Percentiles rank a stretch among this genome's conserved stretches.
phyloP scores from a whole-genome alignment of 2,329 filamentous ascomycete genomes.

The Colletotrichum limetticola region DNA sequence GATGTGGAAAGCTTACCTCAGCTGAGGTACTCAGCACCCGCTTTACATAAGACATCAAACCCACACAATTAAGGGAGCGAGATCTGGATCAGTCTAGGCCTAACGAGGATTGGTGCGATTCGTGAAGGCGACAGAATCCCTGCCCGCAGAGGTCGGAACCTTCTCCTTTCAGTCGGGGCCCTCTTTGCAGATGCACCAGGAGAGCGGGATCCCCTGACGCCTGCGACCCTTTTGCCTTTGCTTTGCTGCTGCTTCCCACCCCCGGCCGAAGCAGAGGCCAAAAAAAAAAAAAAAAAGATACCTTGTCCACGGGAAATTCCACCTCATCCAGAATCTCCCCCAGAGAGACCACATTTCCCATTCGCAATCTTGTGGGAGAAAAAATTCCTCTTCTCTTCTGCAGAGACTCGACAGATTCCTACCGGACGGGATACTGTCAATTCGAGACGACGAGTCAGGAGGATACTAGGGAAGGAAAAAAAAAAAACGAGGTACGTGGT shows the following conservation, averaged over 20 bases:
- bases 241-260: conserved; percentile 10
- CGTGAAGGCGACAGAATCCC: conserved; percentile 12
- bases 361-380: conserved; percentile 16
- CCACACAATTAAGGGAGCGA: conserved; percentile 31
- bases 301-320: conserved; percentile 34
- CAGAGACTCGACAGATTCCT: background rate
- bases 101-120: conserved; percentile 24
- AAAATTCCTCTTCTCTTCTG: background rate
- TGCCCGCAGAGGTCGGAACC: conserved; percentile 18
- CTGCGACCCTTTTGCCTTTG: conserved; percentile 3
- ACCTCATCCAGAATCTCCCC: conserved; percentile 19
- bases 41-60: conserved; percentile 24
- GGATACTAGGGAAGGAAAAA: background rate
- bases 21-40: background rate
- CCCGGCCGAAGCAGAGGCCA: conserved; percentile 15
- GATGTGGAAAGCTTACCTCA: background rate
- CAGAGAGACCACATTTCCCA: conserved; percentile 33
- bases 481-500: conserved; percentile 18
- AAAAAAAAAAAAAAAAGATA: conserved; percentile 16
- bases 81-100: conserved; percentile 28
- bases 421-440: background rate
- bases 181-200: conserved; percentile 9
- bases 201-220: conserved; percentile 13
- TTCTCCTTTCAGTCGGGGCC: conserved; percentile 22
- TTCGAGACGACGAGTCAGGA: background rate